phyloP scores from a whole-genome alignment of 1,284 basidiomycete species.

The Puccinia polysora region DNA sequence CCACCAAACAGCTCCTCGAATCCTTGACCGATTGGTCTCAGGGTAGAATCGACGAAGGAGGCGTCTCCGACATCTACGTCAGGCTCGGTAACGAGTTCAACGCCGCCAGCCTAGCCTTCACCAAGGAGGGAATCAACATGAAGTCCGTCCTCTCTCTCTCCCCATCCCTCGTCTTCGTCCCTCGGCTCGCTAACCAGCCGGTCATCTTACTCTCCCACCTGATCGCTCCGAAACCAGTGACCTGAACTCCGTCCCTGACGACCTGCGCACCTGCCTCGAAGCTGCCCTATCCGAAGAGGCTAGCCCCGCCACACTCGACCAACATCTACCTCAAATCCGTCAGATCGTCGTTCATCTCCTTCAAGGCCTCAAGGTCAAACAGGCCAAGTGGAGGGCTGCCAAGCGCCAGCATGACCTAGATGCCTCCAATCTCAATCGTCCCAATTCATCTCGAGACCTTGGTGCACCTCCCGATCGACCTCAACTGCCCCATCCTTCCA shows the following conservation, averaged over 20 bases:
- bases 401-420: constrained; percentile 44
- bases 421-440: constrained; percentile 34
- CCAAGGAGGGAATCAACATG: constrained; percentile 81
- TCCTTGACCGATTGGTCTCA: constrained; percentile 83
- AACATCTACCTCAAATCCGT: constrained; percentile 84
- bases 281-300: constrained; percentile 85
- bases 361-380: constrained; percentile 85
- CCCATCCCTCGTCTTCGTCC: no score
- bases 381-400: constrained; percentile 62
- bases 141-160: constrained; percentile 60
- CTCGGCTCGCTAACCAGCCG: no score
- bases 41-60: constrained; percentile 67
- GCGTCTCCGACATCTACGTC: constrained; percentile 96
- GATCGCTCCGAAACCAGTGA: constrained; percentile 61
- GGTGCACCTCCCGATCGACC: constrained; percentile 22
- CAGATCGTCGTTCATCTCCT: constrained; percentile 87
- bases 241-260: constrained; percentile 78
- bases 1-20: constrained; percentile 90
- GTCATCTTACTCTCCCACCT: not conserved
- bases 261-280: constrained; percentile 82
- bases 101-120: constrained; percentile 81
- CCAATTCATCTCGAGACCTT: constrained; percentile 36
- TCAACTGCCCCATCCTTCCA: constrained; percentile 11
- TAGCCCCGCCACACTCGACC: constrained; percentile 73
- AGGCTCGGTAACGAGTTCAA: constrained; percentile 96